phyloP scores from a whole-genome alignment of 768 basidiomycete species.

The Suillus occidentalis region DNA sequence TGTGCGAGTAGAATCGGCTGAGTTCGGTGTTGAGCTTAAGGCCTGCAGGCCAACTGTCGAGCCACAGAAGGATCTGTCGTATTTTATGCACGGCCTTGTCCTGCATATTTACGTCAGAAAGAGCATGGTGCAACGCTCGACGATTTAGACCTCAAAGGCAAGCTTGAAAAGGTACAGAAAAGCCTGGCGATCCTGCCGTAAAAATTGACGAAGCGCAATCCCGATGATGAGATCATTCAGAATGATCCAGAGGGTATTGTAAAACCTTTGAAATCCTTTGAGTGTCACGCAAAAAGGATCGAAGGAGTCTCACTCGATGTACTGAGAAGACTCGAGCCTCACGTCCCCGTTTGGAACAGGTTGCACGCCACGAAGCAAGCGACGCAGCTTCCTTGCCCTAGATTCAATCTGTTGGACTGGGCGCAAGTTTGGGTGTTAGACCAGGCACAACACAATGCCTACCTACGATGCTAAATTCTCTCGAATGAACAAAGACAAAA shows the following conservation, averaged over 20 bases:
- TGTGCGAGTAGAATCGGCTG: slow-evolving; percentile 78
- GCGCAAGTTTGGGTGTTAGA: not conserved
- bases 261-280: slow-evolving; percentile 55
- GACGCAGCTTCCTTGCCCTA: slow-evolving; percentile 46
- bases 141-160: slow-evolving; percentile 40
- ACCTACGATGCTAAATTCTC: slow-evolving; percentile 27
- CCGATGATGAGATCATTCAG: slow-evolving; percentile 91
- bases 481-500: slow-evolving; percentile 16
- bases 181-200: slow-evolving; percentile 60
- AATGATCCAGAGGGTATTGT: slow-evolving; percentile 89
- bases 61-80: slow-evolving; percentile 66
- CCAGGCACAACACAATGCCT: not conserved
- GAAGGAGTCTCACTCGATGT: slow-evolving; percentile 54
- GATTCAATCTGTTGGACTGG: slow-evolving; percentile 64
- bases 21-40: slow-evolving; percentile 95
- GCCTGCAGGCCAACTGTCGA: slow-evolving; percentile 95
- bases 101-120: slow-evolving; percentile 1
- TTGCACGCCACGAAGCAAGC: slow-evolving; percentile 39
- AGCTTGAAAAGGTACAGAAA: slow-evolving; percentile 42
- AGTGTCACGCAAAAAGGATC: not conserved
- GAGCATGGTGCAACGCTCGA: not conserved
- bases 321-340: slow-evolving; percentile 48
- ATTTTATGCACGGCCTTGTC: slow-evolving; percentile 36
- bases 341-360: slow-evolving; percentile 36
- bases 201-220: slow-evolving; percentile 63